Base-by-base conservation (phyloP, 768 basidiomycete species). In the Gelatoporia subvermispora region DNA sequence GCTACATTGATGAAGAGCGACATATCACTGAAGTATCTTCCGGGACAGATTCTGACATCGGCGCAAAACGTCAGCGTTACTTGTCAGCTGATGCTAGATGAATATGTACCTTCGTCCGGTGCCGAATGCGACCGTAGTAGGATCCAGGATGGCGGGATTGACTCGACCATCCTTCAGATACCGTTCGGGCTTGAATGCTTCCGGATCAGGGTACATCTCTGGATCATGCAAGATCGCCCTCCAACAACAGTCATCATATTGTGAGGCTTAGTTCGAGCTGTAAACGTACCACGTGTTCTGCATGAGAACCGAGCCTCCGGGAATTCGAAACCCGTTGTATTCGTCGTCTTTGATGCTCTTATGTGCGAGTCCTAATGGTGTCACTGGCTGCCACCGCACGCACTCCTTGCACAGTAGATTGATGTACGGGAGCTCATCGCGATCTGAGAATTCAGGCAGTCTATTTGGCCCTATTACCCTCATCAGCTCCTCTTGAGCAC, bases 161-260 rank as follows among this genome's bases (percentile, higher is more conserved):
- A 41, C 35, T 24, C 44, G 43, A 3, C 56, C 55, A 28, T 60
- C 44, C 23, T 60, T 57, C 23, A 75, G 44, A 55, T 73, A 81
- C 17, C 78, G 67, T 20, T 75, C 73, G 0, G 79, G 79, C 31
- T 74, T 68, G 57, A 82, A 81, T 10, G 52, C 57, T 3, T 66
- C 57, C 0, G 79, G 79, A 15, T 78, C 65, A 0, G 72, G 73
- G 56, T 69, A 81, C 13, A 57, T 58, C 25, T 58, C 38, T 3
- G 74, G 73, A 52, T 81, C 74, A 37, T 74, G 77, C 22, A 78
- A 65, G 42, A 80, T 77, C 1, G 69, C 69, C 76, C 79, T 79
- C 28, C 28, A 46, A 40, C 15, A n/a, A 9, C 4, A 43, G 22
- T 15, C 34, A 3, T 3, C 10, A 40, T 17, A 15, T 21, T 16